A percentile compares a stretch with the other conserved stretches of the same genome.
Evolutionary conservation across 2,329 filamentous ascomycete genomes (phyloP).

Genomic region (Phyllachora maydis): DNA sequence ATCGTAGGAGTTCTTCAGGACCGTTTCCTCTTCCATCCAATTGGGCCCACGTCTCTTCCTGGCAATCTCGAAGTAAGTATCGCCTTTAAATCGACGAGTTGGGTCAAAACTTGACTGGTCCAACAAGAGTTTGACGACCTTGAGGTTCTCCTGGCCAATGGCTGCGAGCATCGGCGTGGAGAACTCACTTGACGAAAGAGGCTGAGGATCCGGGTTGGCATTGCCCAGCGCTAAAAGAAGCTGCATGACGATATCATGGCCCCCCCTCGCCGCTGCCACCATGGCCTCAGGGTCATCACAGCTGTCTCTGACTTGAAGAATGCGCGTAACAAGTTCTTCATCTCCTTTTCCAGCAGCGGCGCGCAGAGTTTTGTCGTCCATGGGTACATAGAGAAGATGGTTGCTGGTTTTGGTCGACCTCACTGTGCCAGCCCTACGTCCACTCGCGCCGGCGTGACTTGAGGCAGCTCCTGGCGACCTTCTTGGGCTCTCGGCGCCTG

Average conservation of each 20-base stretch:
- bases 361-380: conserved; percentile 39
- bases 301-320: conserved; percentile 37
- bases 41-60: conserved; percentile 64
- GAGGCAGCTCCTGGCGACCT: conserved; percentile 26
- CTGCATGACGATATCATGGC: conserved; percentile 73
- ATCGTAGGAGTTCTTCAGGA: conserved; percentile 60
- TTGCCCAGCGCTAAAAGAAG: conserved; percentile 50
- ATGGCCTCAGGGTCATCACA: conserved; percentile 66
- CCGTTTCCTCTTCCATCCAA: conserved; percentile 72
- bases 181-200: conserved; percentile 42
- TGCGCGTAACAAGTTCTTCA: conserved; percentile 37
- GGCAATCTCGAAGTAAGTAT: conserved; percentile 76
- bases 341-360: conserved; percentile 40
- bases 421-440: conserved; percentile 30
- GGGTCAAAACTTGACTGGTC: conserved; percentile 67
- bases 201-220: conserved; percentile 46
- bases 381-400: conserved; percentile 38
- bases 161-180: conserved; percentile 88
- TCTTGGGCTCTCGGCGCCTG: conserved; percentile 36
- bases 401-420: conserved; percentile 45
- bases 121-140: conserved; percentile 63
- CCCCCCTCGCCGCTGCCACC: conserved; percentile 78
- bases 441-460: conserved; percentile 13
- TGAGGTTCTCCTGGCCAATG: conserved; percentile 73
- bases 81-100: conserved; percentile 52